phyloP scores from a whole-genome alignment of 768 basidiomycete species.

The Auricularia sp. region DNA sequence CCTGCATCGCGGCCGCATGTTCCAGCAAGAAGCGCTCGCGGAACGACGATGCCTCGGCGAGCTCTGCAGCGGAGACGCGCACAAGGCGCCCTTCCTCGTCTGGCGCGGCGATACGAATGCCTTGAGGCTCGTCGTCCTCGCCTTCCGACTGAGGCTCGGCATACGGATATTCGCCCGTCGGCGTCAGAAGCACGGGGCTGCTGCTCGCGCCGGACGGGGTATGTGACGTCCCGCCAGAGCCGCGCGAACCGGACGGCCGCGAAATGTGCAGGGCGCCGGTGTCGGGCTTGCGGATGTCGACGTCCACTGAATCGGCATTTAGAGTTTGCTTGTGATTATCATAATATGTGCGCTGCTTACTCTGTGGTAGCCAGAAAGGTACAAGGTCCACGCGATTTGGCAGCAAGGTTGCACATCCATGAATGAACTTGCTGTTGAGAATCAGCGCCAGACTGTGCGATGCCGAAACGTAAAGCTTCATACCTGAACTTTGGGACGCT shows the following conservation, averaged over 20 bases:
- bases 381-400: slow-evolving; percentile 91
- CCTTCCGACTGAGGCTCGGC: slow-evolving; percentile 91
- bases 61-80: slow-evolving; percentile 60
- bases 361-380: slow-evolving; percentile 98
- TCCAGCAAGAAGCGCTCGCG: slow-evolving; percentile 40
- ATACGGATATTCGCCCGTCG: slow-evolving; percentile 32
- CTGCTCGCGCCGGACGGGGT: slow-evolving; percentile 28
- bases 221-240: slow-evolving; percentile 19
- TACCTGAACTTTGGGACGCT: slow-evolving; percentile 88
- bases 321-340: neutral
- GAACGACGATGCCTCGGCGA: slow-evolving; percentile 77
- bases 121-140: slow-evolving; percentile 76
- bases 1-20: slow-evolving; percentile 47
- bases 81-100: slow-evolving; percentile 74
- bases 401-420: slow-evolving; percentile 86
- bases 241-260: slow-evolving; percentile 41
- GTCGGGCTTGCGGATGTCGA: slow-evolving; percentile 87
- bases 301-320: slow-evolving; percentile 56
- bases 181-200: neutral
- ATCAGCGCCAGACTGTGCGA: neutral
- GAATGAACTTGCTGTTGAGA: slow-evolving; percentile 72
- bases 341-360: slow-evolving; percentile 27
- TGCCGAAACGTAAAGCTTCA: too few relatives aligned
- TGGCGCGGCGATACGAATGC: slow-evolving; percentile 43
- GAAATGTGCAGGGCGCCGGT: slow-evolving; percentile 65